These are phyloP conservation scores for Debaryomyces fabryi DNA, from an alignment of 1,139 yeast species.

Conservation along the genomic window DNA sequence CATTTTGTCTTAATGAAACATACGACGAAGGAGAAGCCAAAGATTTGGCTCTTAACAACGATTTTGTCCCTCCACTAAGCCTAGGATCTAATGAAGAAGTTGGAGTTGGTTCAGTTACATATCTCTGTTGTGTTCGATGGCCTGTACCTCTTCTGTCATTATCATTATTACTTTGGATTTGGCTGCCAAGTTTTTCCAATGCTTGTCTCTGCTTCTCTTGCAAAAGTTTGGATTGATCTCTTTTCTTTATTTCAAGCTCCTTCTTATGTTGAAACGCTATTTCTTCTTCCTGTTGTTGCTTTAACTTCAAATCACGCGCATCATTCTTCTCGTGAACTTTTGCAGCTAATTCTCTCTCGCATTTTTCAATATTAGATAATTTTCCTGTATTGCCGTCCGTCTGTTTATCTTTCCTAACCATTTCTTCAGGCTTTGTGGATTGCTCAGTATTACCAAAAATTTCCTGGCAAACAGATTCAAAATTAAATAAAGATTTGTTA, in stretches of 20 bases:
- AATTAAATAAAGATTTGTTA: constrained; percentile 32
- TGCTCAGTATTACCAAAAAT: constrained; percentile 24
- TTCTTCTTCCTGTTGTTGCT: constrained; percentile 12
- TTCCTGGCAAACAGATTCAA: constrained; percentile 37
- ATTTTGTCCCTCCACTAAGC: constrained; percentile 20
- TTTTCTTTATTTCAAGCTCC: constrained; percentile 12
- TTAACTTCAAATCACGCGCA: constrained; percentile 27
- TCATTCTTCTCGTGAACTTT: constrained; percentile 34
- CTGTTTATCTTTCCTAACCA: neutral
- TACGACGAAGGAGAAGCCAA: constrained; percentile 34
- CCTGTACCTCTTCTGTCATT: constrained; percentile 5
- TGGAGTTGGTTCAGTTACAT: constrained; percentile 25
- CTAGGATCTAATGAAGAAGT: constrained; percentile 44
- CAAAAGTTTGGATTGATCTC: constrained; percentile 24
- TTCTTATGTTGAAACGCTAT: constrained; percentile 9
- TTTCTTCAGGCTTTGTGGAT: neutral
- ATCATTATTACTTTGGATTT: constrained; percentile 21
- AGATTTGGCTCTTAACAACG: constrained; percentile 43
- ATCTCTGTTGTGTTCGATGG: constrained; percentile 15
- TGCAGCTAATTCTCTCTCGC: constrained; percentile 35
- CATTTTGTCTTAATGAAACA: constrained; percentile 23
- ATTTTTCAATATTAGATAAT: constrained; percentile 19
- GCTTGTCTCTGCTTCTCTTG: constrained; percentile 36
- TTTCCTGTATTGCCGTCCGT: neutral
- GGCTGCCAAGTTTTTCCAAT: constrained; percentile 26